Percentiles rank a stretch among this genome's conserved stretches.
These are phyloP conservation scores for Cercophora sp. DNA, from an alignment of 495 filamentous ascomycete genomes.

Conservation along the genomic window DNA sequence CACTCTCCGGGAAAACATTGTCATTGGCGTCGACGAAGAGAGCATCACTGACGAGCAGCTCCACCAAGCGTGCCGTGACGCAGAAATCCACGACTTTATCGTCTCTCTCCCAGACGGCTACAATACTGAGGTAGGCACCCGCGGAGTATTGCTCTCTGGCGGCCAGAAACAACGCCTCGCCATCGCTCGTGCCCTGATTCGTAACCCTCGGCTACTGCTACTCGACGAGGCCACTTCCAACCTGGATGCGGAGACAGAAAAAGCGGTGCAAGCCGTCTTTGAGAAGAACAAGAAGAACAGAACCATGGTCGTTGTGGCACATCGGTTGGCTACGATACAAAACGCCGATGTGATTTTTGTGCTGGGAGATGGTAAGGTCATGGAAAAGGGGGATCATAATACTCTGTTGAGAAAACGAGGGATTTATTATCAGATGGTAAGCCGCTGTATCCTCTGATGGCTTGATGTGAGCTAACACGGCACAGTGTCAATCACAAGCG, in stretches of 20 bases:
- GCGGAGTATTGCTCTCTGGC: constrained; percentile 65
- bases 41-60: constrained; percentile 38
- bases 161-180: constrained; percentile 75
- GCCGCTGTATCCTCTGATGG: constrained; percentile 31
- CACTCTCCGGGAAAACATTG: constrained; percentile 56
- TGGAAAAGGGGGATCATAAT: constrained; percentile 51
- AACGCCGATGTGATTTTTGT: constrained; percentile 58
- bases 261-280: constrained; percentile 66
- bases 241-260: constrained; percentile 72
- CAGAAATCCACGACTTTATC: constrained; percentile 58
- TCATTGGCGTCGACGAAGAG: constrained; percentile 46
- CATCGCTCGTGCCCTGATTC: constrained; percentile 72
- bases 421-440: constrained; percentile 55
- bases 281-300: constrained; percentile 58
- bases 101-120: constrained; percentile 55
- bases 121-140: constrained; percentile 58
- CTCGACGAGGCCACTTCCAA: constrained; percentile 79
- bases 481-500: constrained; percentile 47
- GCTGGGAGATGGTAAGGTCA: constrained; percentile 48
- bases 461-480: constrained; percentile 16
- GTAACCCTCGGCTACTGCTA: constrained; percentile 67
- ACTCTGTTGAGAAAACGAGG: constrained; percentile 46
- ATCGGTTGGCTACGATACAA: constrained; percentile 55
- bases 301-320: constrained; percentile 76
- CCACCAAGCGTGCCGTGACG: constrained; percentile 48